Percentiles rank a stretch among this genome's conserved stretches.
phyloP scores from a whole-genome alignment of 495 filamentous ascomycete species.

The Halenospora varia region DNA sequence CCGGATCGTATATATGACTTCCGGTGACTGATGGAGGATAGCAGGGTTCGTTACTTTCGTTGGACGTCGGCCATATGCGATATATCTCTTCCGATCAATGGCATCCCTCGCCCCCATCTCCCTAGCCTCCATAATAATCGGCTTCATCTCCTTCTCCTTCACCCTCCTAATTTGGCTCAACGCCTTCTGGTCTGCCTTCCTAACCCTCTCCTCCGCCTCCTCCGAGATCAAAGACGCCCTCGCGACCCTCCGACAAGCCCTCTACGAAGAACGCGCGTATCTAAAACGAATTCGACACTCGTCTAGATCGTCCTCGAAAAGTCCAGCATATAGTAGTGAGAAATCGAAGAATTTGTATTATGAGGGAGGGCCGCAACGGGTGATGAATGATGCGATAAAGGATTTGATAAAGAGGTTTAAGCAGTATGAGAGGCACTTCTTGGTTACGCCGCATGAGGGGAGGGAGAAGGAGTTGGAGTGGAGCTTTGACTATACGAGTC shows the following conservation, averaged over 20 bases:
- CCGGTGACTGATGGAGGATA: no score
- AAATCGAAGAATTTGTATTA: constrained; percentile 5
- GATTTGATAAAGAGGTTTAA: constrained; percentile 24
- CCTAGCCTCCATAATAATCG: constrained; percentile 17
- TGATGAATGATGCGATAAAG: constrained; percentile 24
- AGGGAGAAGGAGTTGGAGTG: constrained; percentile 24
- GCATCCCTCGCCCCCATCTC: constrained; percentile 13
- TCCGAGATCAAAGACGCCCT: constrained; percentile 18
- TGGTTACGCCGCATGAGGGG: constrained; percentile 15
- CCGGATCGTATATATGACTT: no score
- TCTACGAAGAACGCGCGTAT: constrained; percentile 23
- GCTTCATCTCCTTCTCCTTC: constrained; percentile 23
- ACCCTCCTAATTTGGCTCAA: constrained; percentile 20
- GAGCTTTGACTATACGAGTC: constrained; percentile 22
- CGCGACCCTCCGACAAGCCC: constrained; percentile 15
- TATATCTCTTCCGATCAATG: no score
- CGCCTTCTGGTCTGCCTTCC: constrained; percentile 17
- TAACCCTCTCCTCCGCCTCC: constrained; percentile 16
- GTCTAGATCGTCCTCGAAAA: no score
- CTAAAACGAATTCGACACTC: constrained; percentile 14
- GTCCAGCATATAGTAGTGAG: neutral
- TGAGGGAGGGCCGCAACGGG: constrained; percentile 15
- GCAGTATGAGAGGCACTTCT: constrained; percentile 14
- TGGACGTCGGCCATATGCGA: no score
- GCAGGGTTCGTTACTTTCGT: no score